phyloP scores from a whole-genome alignment of 2,329 filamentous ascomycete species.

The Cercospora beticola region DNA sequence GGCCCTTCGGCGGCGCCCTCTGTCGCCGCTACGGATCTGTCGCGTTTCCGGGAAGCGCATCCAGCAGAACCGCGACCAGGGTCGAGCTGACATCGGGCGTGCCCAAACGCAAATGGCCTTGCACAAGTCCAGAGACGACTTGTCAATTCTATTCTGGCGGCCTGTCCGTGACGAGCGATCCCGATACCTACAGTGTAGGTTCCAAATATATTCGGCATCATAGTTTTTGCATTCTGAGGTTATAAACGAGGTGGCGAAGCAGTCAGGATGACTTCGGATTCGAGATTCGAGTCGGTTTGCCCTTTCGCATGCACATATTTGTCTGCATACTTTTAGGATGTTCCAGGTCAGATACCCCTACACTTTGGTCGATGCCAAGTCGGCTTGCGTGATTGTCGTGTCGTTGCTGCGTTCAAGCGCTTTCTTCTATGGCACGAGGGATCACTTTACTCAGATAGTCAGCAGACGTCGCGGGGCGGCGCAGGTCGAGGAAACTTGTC shows the following conservation, averaged over 20 bases:
- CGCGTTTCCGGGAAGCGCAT: constrained; percentile 17
- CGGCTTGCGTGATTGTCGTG: constrained; percentile 1
- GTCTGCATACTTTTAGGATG: constrained; percentile 4
- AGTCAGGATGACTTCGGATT: neutral
- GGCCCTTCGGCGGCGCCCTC: constrained; percentile 10
- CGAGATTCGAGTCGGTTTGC: neutral
- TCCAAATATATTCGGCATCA: neutral
- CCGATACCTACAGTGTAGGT: neutral
- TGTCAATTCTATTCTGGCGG: neutral
- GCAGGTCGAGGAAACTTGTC: neutral
- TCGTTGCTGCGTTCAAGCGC: constrained; percentile 20
- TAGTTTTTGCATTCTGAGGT: neutral
- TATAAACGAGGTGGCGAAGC: neutral
- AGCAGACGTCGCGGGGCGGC: neutral
- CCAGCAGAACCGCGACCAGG: constrained; percentile 23
- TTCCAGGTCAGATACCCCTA: constrained; percentile 17
- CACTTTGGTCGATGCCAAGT: constrained; percentile 7
- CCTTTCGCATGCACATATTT: constrained; percentile 16
- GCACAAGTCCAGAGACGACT: neutral
- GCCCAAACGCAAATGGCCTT: neutral
- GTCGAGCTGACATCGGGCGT: constrained; percentile 22
- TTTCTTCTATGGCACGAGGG: constrained; percentile 2
- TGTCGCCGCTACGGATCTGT: constrained; percentile 7
- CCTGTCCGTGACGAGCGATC: neutral
- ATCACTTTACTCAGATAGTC: neutral